Base-by-base conservation (phyloP, 2,329 filamentous ascomycete species). In the Stylonectria norvegica region DNA sequence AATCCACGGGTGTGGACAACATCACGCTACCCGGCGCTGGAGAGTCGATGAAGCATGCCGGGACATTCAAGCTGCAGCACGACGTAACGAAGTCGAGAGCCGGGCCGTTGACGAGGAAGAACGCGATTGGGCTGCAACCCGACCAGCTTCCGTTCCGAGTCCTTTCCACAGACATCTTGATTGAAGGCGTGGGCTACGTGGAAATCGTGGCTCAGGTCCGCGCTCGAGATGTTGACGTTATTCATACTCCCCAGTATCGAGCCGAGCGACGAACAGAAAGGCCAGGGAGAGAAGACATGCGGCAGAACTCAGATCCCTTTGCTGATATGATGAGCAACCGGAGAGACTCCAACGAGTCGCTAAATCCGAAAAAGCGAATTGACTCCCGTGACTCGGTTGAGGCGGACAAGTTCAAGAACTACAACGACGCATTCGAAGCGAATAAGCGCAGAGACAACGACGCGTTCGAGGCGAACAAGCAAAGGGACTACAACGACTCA, bases 151-250 rank as follows among this genome's bases (percentile, higher is more conserved):
- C 89, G 0, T 98, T 90, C 64, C 77, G 79, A 11, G 81, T 97
- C 2, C 74, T 93, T 45, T 81, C 85, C 7, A 77, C 84, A 1
- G 94, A 98, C 59, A 81, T 98, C 17, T 69, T 98, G 11, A 81
- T 98, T 35, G 91, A 97, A 62, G 89, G 93, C 2, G 84, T 89
- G 18, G 93, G 93, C 6, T 98, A 94, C 86, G 76, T 98, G 3
- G 93, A 98, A 65, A 64, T 98, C 28, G 83, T 82, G 1, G 83
- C 83, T 3, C 91, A 98, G 65, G 79, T 94, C 8, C 79, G 91
- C 36, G 78, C 73, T 12, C 76, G 65, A 57, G 69, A 74, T 42
- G 32, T 58, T 17, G 47, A 62, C 23, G 34, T 44, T 6, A n/a
- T n/a, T n/a, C n/a, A n/a, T n/a, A n/a, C n/a, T n/a, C 48, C 41